Percentiles rank a stretch among this genome's conserved stretches.
phyloP scores from a whole-genome alignment of 768 basidiomycete genomes.

The Suillus tomentosus region DNA sequence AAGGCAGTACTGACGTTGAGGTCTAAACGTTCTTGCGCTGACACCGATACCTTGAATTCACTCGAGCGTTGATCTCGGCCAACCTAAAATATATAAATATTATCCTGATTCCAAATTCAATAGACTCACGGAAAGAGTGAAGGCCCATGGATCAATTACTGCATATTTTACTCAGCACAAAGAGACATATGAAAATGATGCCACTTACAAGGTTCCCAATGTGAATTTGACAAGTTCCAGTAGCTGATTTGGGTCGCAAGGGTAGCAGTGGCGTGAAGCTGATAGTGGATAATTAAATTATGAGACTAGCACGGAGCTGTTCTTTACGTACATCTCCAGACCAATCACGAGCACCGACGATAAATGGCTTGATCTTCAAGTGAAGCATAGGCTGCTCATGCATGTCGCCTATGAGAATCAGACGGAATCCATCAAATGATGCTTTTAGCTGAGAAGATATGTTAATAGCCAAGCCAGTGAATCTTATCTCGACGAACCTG shows the following conservation, averaged over 20 bases:
- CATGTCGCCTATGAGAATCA: conserved; percentile 92
- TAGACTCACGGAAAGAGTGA: conserved; percentile 62
- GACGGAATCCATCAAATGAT: conserved; percentile 86
- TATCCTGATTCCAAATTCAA: neutral
- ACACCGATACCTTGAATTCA: conserved; percentile 60
- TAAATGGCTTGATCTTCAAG: conserved; percentile 83
- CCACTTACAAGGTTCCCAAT: conserved; percentile 89
- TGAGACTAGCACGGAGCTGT: neutral
- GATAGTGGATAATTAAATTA: neutral
- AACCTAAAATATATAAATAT: conserved; percentile 43
- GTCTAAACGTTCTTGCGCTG: conserved; percentile 83
- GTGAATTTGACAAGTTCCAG: conserved; percentile 96
- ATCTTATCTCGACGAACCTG: conserved; percentile 52
- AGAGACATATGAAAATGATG: conserved; percentile 8
- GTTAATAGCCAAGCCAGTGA: conserved; percentile 3
- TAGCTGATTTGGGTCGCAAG: conserved; percentile 86
- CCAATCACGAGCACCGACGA: conserved; percentile 87
- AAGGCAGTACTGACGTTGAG: conserved; percentile 91
- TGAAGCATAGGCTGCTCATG: conserved; percentile 96
- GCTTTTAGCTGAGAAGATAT: conserved; percentile 65
- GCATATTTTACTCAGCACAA: conserved; percentile 17
- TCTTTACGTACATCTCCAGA: conserved; percentile 70
- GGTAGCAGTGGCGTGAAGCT: conserved; percentile 86
- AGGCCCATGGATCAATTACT: conserved; percentile 97
- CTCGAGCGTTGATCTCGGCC: conserved; percentile 50